Percentiles rank a stretch among this genome's conserved stretches.
Conservation (phyloP, 2,329 filamentous ascomycete genomes). For the Aspergillus aculeatus region DNA sequence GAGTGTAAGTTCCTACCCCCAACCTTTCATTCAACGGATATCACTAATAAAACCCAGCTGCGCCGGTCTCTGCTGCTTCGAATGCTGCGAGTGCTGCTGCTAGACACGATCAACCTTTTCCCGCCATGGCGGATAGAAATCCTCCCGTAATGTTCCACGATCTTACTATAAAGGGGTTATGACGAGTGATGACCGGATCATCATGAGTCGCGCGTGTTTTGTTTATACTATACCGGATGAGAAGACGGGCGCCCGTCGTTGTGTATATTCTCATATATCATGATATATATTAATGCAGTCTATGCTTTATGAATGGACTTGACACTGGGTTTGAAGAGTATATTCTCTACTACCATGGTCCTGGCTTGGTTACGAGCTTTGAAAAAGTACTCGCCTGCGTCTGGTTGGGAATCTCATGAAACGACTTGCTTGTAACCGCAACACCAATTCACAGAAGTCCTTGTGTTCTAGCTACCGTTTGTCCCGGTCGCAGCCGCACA, state of each 20-base stretch:
- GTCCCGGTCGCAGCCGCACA: no score
- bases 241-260: background rate
- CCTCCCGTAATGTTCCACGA: background rate
- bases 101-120: slow-evolving; percentile 1
- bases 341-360: no score
- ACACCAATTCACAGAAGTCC: no score
- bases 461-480: no score
- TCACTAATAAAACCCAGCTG: slow-evolving; percentile 11
- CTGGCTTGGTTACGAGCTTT: no score
- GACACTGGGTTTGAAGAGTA: no score
- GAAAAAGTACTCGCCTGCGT: no score
- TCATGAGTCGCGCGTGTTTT: background rate
- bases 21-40: background rate
- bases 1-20: slow-evolving; percentile 18
- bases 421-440: no score
- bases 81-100: slow-evolving; percentile 23
- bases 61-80: slow-evolving; percentile 22
- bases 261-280: background rate
- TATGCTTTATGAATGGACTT: no score
- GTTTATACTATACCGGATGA: background rate
- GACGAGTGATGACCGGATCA: background rate
- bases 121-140: background rate
- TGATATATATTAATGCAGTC: background rate
- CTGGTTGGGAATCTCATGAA: no score
- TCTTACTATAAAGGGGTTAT: background rate